A percentile compares a stretch with the other conserved stretches of the same genome.
Conservation (phyloP, 768 basidiomycete genomes). For the Leccinellum rugosiceps region DNA sequence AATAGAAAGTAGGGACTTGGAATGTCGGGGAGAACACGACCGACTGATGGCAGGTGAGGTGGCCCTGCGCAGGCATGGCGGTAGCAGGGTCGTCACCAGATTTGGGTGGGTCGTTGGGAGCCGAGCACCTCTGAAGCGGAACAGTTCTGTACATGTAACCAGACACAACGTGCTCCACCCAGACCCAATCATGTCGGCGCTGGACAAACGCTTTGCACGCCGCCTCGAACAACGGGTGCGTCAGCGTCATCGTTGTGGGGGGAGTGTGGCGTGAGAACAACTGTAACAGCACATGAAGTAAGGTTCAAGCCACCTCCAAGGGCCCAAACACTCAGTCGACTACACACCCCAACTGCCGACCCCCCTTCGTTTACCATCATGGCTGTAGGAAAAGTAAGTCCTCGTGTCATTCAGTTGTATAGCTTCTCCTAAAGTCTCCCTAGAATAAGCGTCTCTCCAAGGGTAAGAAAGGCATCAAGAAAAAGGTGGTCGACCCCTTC, state of each 20-base stretch:
- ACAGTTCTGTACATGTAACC: slow-evolving; percentile 48
- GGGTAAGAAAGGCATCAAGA: slow-evolving; percentile 99
- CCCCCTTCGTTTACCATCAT: slow-evolving; percentile 49
- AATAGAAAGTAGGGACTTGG: slow-evolving; percentile 82
- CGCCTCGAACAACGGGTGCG: slow-evolving; percentile 57
- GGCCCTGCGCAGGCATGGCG: slow-evolving; percentile 25
- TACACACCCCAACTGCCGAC: slow-evolving; percentile 42
- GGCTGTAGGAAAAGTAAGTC: slow-evolving; percentile 85
- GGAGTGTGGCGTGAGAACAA: slow-evolving; percentile 41
- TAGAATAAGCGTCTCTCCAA: slow-evolving; percentile 98
- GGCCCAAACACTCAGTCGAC: slow-evolving; percentile 10
- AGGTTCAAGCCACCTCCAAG: slow-evolving; percentile 58
- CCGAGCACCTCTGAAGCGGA: slow-evolving; percentile 16
- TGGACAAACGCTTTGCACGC: slow-evolving; percentile 53
- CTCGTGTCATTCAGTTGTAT: neutral
- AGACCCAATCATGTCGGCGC: slow-evolving; percentile 49
- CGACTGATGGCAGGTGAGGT: slow-evolving; percentile 55
- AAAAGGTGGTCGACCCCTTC: slow-evolving; percentile 99
- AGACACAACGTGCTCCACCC: slow-evolving; percentile 57
- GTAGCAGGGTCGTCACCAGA: slow-evolving; percentile 39
- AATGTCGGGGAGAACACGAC: slow-evolving; percentile 78
- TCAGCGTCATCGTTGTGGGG: slow-evolving; percentile 31
- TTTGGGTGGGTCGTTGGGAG: slow-evolving; percentile 16
- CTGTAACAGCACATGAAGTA: slow-evolving; percentile 40
- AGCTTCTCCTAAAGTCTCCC: slow-evolving; percentile 1